phyloP scores from a whole-genome alignment of 2,329 filamentous ascomycete species.

The Pestalotiopsis sp. region DNA sequence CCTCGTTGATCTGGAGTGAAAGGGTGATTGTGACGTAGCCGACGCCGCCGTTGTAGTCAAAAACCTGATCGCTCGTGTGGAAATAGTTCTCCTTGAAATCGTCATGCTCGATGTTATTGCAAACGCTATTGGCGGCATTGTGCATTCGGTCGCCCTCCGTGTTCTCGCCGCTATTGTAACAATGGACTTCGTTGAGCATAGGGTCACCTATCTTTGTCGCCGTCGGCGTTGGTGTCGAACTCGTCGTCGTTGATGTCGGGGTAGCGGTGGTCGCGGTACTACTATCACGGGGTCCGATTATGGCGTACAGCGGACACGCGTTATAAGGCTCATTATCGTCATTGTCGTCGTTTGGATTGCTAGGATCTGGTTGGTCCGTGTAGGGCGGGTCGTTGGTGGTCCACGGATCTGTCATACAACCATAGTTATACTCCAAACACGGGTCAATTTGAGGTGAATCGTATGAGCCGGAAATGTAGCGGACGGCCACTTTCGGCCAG shows the following conservation, averaged over 20 bases:
- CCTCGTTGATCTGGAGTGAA: neutral
- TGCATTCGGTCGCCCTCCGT: constrained; percentile 16
- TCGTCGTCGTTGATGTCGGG: neutral
- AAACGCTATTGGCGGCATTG: constrained; percentile 18
- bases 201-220: constrained; percentile 16
- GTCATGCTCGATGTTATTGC: constrained; percentile 17
- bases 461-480: neutral
- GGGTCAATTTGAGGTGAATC: neutral
- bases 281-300: too few species aligned
- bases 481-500: neutral
- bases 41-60: neutral
- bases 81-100: neutral
- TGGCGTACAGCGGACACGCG: too few species aligned
- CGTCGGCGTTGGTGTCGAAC: neutral
- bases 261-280: neutral
- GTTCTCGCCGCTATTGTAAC: constrained; percentile 21
- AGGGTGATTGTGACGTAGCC: neutral
- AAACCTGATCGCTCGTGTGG: neutral
- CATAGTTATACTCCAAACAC: too few species aligned
- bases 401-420: too few species aligned
- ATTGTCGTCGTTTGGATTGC: too few species aligned
- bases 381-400: too few species aligned
- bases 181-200: constrained; percentile 14
- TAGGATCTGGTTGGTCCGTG: too few species aligned
- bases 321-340: too few species aligned